phyloP scores from a whole-genome alignment of 768 basidiomycete species.

The Rhodotorula toruloides region DNA sequence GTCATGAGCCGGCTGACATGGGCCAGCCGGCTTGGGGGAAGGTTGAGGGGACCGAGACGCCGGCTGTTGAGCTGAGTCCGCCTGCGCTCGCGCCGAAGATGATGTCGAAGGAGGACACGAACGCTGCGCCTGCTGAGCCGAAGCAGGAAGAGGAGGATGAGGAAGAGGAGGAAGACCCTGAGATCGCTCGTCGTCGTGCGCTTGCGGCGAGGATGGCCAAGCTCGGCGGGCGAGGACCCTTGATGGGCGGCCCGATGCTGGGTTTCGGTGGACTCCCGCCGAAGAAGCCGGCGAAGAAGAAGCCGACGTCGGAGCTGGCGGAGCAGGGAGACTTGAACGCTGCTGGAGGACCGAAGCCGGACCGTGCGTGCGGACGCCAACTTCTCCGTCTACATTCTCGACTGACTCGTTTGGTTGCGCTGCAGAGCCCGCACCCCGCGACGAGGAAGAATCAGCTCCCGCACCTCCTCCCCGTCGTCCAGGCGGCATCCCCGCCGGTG shows the following conservation, averaged over 20 bases:
- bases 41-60: background rate
- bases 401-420: background rate
- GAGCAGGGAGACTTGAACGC: constrained; percentile 17
- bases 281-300: constrained; percentile 9
- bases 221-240: constrained; percentile 28
- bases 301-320: background rate
- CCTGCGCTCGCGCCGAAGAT: too few relatives aligned
- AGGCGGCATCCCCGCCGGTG: constrained; percentile 26
- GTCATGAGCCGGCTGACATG: background rate
- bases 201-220: constrained; percentile 38
- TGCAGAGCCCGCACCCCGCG: too few relatives aligned
- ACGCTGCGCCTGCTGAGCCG: background rate
- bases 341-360: too few relatives aligned
- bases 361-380: too few relatives aligned
- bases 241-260: constrained; percentile 19
- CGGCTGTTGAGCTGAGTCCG: background rate
- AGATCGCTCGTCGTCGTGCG: constrained; percentile 16
- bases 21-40: background rate
- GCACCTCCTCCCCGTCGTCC: constrained; percentile 9
- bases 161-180: constrained; percentile 37
- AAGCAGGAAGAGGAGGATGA: constrained; percentile 16
- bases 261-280: constrained; percentile 8
- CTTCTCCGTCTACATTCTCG: too few relatives aligned
- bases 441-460: background rate
- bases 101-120: background rate